Conservation (phyloP, 768 basidiomycete genomes). For the Rhodocollybia butyracea region DNA sequence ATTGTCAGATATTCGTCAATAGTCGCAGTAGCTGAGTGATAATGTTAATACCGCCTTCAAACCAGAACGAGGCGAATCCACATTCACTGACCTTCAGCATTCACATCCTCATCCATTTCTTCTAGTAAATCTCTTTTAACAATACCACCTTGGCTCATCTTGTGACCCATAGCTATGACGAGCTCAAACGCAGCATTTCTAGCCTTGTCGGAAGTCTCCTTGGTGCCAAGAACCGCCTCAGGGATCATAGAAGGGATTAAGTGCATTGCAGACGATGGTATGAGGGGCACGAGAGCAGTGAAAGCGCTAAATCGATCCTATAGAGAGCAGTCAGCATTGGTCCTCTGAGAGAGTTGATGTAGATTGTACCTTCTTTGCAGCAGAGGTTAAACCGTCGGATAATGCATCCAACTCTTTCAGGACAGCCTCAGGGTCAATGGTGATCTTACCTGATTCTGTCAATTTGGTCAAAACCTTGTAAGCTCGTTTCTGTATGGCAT, state of each 20-base stretch:
- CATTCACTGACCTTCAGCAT: constrained; percentile 41
- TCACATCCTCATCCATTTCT: constrained; percentile 76
- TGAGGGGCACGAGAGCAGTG: constrained; percentile 57
- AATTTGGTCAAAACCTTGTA: constrained; percentile 85
- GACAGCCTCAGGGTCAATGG: constrained; percentile 51
- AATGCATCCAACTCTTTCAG: constrained; percentile 65
- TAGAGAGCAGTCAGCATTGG: background rate
- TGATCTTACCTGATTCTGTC: constrained; percentile 59
- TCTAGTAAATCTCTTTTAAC: constrained; percentile 76
- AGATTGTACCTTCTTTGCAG: constrained; percentile 75
- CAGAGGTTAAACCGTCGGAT: constrained; percentile 63
- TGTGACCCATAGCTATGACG: constrained; percentile 86
- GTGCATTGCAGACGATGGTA: constrained; percentile 73
- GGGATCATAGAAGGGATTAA: constrained; percentile 87
- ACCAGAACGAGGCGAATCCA: constrained; percentile 15
- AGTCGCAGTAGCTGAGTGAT: constrained; percentile 60
- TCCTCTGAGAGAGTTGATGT: background rate
- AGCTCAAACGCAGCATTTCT: constrained; percentile 87
- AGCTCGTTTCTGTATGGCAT: constrained; percentile 91
- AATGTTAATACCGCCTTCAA: background rate
- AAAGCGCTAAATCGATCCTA: constrained; percentile 85
- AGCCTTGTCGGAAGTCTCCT: constrained; percentile 94
- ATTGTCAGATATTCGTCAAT: constrained; percentile 95
- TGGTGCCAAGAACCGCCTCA: constrained; percentile 92
- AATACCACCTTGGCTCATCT: constrained; percentile 85